Conservation (phyloP, 2,329 filamentous ascomycete genomes). For the Botrytis medusae region DNA sequence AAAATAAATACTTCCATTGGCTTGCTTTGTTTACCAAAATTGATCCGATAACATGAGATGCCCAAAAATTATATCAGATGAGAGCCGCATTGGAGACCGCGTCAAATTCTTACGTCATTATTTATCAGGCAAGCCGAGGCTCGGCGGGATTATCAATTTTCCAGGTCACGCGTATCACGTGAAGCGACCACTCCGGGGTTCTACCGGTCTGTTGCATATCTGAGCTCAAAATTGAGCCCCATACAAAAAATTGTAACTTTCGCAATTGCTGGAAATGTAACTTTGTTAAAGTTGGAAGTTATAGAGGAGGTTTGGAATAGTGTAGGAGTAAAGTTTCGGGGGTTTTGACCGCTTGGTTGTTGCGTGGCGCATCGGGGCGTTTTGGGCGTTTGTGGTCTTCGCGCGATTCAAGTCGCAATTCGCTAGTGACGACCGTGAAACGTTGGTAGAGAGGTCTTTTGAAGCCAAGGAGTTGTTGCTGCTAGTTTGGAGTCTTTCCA, state of each 20-base stretch:
- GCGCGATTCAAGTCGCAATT: not conserved
- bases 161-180: not conserved
- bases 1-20: not conserved
- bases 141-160: not conserved
- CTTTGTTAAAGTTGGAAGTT: not conserved
- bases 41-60: not conserved
- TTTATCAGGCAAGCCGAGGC: not conserved
- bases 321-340: not conserved
- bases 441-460: not conserved
- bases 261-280: not conserved
- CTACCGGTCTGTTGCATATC: conserved; percentile 7
- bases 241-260: conserved; percentile 2
- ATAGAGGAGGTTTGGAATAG: not conserved
- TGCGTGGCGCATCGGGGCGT: not conserved
- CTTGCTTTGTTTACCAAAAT: not conserved
- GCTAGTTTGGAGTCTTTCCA: not conserved
- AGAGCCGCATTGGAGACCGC: not conserved
- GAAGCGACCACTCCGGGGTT: not conserved
- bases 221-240: not conserved
- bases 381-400: not conserved
- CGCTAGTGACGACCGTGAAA: not conserved
- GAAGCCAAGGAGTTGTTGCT: not conserved
- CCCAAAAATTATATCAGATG: not conserved
- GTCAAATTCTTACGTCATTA: not conserved
- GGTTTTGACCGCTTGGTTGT: not conserved